Conservation (phyloP, 2,329 filamentous ascomycete genomes). For the Phoma sp. region DNA sequence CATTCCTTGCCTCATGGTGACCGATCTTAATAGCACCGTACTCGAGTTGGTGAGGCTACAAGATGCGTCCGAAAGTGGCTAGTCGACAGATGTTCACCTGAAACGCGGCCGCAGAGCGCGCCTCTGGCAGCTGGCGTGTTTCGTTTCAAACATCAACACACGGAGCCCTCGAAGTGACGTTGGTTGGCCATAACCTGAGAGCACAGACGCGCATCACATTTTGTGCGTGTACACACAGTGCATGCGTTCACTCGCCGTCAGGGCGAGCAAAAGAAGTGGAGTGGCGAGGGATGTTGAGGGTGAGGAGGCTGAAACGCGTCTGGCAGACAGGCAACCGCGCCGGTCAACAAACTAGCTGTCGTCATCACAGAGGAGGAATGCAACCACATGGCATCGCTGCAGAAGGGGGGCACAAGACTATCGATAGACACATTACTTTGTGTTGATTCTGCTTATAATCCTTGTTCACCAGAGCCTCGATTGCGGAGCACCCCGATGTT, state of each 20-base stretch:
- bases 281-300: neutral
- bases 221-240: constrained; percentile 6
- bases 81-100: constrained; percentile 14
- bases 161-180: neutral
- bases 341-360: constrained; percentile 11
- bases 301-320: constrained; percentile 23
- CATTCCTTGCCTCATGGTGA: constrained; percentile 12
- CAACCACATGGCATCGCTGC: neutral
- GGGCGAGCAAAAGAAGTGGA: neutral
- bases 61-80: neutral
- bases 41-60: constrained; percentile 8
- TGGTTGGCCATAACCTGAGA: neutral
- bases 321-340: constrained; percentile 11
- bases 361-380: constrained; percentile 6
- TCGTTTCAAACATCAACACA: constrained; percentile 14
- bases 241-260: neutral
- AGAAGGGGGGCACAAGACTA: constrained; percentile 11
- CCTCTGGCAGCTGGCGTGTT: constrained; percentile 11
- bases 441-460: neutral
- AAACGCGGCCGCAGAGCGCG: constrained; percentile 11
- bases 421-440: constrained; percentile 3
- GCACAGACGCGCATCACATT: neutral
- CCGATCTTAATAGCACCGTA: constrained; percentile 10
- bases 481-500: constrained; percentile 2
- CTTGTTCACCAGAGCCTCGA: constrained; percentile 15